Conservation (phyloP, 2,329 filamentous ascomycete species). For the Fusarium chaquense region DNA sequence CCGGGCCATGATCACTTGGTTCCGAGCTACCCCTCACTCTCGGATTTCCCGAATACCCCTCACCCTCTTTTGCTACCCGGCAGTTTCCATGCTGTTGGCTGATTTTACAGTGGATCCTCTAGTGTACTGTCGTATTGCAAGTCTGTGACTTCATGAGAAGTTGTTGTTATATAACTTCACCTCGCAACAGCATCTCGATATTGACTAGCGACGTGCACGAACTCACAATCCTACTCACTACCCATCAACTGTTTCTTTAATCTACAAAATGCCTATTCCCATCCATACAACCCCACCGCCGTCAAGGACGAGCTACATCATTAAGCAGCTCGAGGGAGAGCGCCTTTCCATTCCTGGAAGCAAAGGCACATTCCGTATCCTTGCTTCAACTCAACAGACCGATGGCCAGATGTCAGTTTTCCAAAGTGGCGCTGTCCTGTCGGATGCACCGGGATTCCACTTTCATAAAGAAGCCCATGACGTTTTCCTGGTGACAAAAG, state of each 20-base stretch:
- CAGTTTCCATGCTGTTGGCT: neutral
- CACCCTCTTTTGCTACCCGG: neutral
- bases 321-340: conserved; percentile 63
- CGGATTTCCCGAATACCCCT: conserved; percentile 9
- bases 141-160: neutral
- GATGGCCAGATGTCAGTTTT: conserved; percentile 64
- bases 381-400: conserved; percentile 65
- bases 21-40: conserved; percentile 6
- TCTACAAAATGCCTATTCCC: conserved; percentile 43
- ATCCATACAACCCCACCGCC: conserved; percentile 53
- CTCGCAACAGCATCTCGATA: neutral
- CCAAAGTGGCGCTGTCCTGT: conserved; percentile 60
- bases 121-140: neutral
- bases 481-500: conserved; percentile 68
- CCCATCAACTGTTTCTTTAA: neutral
- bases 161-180: neutral
- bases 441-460: conserved; percentile 65
- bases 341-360: conserved; percentile 64
- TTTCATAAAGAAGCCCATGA: conserved; percentile 69
- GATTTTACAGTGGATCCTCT: neutral
- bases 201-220: neutral
- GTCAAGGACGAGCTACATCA: conserved; percentile 57
- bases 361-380: conserved; percentile 63
- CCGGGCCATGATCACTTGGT: neutral
- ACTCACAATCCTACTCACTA: neutral